Conservation (phyloP, 2,329 filamentous ascomycete genomes). For the Aspergillus sp. region DNA sequence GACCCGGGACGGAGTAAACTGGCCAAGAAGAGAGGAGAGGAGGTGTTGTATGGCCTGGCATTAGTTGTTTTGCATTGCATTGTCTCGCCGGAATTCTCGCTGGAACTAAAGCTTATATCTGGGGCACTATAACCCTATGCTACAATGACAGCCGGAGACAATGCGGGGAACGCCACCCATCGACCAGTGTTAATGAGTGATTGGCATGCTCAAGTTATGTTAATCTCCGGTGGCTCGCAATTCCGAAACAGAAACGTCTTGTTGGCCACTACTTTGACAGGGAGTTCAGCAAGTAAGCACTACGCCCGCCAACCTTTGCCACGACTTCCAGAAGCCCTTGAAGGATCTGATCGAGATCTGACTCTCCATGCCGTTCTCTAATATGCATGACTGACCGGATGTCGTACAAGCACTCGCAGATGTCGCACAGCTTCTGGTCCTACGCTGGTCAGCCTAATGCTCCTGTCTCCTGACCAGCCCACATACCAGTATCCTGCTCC, state of each 20-base stretch:
- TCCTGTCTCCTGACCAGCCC: neutral
- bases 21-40: neutral
- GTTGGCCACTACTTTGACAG: neutral
- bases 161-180: neutral
- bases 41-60: neutral
- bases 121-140: neutral
- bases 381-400: constrained; percentile 1
- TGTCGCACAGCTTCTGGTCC: constrained; percentile 6
- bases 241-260: neutral
- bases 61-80: neutral
- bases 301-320: neutral
- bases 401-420: constrained; percentile 8
- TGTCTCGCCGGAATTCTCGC: constrained; percentile 3
- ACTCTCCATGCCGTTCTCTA: neutral
- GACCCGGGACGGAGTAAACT: neutral
- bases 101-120: neutral
- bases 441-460: constrained; percentile 1
- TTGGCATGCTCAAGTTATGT: neutral
- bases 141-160: neutral
- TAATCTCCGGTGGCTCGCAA: neutral
- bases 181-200: too few relatives aligned
- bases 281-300: neutral
- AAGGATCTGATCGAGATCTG: neutral
- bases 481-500: neutral
- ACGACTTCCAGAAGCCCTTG: neutral